Percentiles rank a stretch among this genome's conserved stretches.
These are phyloP conservation scores for Trichoderma harzianum DNA, from an alignment of 2,329 filamentous ascomycete genomes.

Conservation along the genomic window DNA sequence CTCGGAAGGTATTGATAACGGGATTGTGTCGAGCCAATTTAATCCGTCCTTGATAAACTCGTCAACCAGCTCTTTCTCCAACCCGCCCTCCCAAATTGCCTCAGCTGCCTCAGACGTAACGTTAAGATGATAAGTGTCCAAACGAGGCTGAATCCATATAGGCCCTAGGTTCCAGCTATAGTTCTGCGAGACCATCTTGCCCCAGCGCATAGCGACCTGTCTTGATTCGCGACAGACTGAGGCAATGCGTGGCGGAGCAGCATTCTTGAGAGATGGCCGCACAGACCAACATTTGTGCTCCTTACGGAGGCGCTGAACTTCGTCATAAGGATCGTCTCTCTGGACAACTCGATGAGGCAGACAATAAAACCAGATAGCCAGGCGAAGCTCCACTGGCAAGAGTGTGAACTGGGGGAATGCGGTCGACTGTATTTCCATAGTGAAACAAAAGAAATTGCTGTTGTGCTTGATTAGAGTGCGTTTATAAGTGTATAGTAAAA, in stretches of 20 bases:
- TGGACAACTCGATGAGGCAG: neutral
- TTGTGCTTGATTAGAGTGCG: neutral
- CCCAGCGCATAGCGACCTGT: neutral
- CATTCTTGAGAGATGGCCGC: neutral
- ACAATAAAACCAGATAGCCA: neutral
- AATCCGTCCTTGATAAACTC: neutral
- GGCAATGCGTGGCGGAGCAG: neutral
- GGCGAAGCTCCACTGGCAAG: neutral
- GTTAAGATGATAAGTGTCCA: neutral
- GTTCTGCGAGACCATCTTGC: neutral
- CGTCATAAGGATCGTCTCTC: neutral
- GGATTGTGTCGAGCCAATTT: neutral
- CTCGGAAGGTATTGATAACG: neutral
- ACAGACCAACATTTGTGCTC: neutral
- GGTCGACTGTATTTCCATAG: neutral
- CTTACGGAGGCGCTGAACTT: neutral
- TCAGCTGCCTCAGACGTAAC: neutral
- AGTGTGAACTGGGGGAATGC: neutral
- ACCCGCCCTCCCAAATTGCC: neutral
- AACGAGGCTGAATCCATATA: neutral
- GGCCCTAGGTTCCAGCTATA: neutral
- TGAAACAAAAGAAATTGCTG: neutral
- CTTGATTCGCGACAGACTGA: neutral
- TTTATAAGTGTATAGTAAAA: neutral
- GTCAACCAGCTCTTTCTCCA: too few species aligned